A percentile compares a stretch with the other conserved stretches of the same genome.
These are phyloP conservation scores for Solanum virginianum DNA, from an alignment of 257 asterid genomes.

Conservation along the genomic window DNA sequence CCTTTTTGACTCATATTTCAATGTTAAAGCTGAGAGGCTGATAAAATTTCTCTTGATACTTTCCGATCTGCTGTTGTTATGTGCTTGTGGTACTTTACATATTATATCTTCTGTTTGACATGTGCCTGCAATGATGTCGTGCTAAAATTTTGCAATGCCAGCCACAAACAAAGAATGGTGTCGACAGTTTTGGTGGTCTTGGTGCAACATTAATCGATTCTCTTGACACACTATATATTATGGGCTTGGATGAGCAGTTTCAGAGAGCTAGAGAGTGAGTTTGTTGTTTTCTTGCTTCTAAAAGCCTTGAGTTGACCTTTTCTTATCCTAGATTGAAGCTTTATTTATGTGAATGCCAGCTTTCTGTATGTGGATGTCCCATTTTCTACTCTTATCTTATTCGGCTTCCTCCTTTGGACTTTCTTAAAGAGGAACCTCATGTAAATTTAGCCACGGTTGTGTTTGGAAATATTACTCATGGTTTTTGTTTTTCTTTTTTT, in stretches of 20 bases:
- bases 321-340: not conserved
- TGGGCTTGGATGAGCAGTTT: conserved; percentile 95
- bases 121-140: not conserved
- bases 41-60: not conserved
- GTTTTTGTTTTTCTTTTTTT: not conserved
- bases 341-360: not conserved
- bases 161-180: conserved; percentile 87
- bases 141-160: conserved; percentile 24
- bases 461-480: not conserved
- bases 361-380: not conserved
- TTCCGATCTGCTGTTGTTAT: not conserved
- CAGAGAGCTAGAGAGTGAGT: conserved; percentile 94
- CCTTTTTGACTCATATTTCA: not conserved
- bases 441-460: not conserved
- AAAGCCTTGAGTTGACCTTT: not conserved
- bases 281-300: not conserved
- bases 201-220: conserved; percentile 95
- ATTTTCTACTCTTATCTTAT: not conserved
- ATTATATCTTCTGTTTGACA: not conserved
- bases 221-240: conserved; percentile 88
- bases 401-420: not conserved
- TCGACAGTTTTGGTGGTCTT: conserved; percentile 98
- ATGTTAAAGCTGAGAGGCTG: not conserved
- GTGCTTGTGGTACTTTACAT: not conserved
- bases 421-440: too few species aligned